phyloP scores from a whole-genome alignment of 2,329 filamentous ascomycete genomes.

The Fusarium pseudonygamai region DNA sequence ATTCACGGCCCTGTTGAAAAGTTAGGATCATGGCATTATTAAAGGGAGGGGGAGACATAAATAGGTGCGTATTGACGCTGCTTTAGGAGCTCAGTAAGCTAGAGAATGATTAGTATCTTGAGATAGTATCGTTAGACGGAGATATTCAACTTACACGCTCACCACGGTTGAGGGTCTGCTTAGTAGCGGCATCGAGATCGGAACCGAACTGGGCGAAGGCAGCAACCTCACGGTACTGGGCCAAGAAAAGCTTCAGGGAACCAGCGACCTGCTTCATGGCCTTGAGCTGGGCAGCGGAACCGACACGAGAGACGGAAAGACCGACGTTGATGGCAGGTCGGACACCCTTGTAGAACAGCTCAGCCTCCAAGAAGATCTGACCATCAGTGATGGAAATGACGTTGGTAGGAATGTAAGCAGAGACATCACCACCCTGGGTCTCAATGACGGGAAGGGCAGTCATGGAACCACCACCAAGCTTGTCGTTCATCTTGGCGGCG shows the following conservation, averaged over 20 bases:
- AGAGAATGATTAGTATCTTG: slow-evolving; percentile 42
- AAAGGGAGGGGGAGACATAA: too few relatives aligned
- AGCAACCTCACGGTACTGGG: slow-evolving; percentile 99
- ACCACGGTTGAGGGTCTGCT: slow-evolving; percentile 98
- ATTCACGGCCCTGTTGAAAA: slow-evolving; percentile 73
- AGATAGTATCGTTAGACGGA: rapidly evolving
- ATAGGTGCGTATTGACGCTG: slow-evolving; percentile 76
- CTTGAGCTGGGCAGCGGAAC: slow-evolving; percentile 99
- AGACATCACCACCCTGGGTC: slow-evolving; percentile 99
- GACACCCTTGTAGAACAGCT: slow-evolving; percentile 99
- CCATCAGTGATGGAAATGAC: slow-evolving; percentile 99
- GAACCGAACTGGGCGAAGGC: slow-evolving; percentile 99
- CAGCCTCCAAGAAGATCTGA: slow-evolving; percentile 99
- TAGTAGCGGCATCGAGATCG: slow-evolving; percentile 97
- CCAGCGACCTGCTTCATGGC: slow-evolving; percentile 99
- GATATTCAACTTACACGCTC: slow-evolving; percentile 77
- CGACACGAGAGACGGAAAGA: slow-evolving; percentile 99
- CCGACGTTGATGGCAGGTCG: slow-evolving; percentile 99
- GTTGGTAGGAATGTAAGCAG: slow-evolving; percentile 99
- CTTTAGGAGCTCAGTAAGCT: slow-evolving; percentile 96
- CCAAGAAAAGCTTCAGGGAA: slow-evolving; percentile 99
- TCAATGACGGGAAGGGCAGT: slow-evolving; percentile 98
- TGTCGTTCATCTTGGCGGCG: slow-evolving; percentile 98
- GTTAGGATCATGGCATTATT: background rate
- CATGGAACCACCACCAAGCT: slow-evolving; percentile 93